Evolutionary conservation across 257 asterid genomes (phyloP).

Genomic region (Solanum neorickii): DNA sequence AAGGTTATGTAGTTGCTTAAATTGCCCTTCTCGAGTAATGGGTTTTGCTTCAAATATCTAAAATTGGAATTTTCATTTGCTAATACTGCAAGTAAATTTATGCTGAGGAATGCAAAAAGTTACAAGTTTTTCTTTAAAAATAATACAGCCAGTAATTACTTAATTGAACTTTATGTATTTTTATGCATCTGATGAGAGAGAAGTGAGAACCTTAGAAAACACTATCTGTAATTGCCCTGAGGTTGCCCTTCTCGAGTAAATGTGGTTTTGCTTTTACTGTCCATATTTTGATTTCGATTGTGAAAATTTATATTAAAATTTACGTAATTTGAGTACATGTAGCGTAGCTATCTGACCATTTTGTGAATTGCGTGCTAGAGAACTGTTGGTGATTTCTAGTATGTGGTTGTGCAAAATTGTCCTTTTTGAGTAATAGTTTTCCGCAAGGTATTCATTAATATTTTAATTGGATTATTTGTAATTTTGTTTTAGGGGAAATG

Average conservation of each 20-base stretch:
- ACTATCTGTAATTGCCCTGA: not conserved
- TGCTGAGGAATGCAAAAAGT: not conserved
- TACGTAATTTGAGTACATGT: not conserved
- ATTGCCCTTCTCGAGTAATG: not conserved
- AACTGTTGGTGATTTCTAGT: not conserved
- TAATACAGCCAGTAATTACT: not conserved
- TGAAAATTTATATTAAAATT: not conserved
- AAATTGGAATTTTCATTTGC: not conserved
- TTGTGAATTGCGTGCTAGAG: not conserved
- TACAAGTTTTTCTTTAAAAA: not conserved
- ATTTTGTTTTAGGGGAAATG: not conserved
- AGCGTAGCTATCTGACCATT: not conserved
- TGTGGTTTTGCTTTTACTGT: not conserved
- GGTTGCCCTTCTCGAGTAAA: not conserved
- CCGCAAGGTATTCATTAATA: not conserved
- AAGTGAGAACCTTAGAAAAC: not conserved
- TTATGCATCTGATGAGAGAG: not conserved
- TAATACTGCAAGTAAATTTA: not conserved
- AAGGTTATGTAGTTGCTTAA: not conserved
- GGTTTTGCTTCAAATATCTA: not conserved
- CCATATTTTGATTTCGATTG: not conserved
- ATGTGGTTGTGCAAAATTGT: not conserved
- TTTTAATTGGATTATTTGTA: not conserved
- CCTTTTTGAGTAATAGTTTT: not conserved
- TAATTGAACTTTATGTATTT: not conserved